These are phyloP conservation scores for Mycena metata DNA, from an alignment of 768 basidiomycete species.

Conservation along the genomic window DNA sequence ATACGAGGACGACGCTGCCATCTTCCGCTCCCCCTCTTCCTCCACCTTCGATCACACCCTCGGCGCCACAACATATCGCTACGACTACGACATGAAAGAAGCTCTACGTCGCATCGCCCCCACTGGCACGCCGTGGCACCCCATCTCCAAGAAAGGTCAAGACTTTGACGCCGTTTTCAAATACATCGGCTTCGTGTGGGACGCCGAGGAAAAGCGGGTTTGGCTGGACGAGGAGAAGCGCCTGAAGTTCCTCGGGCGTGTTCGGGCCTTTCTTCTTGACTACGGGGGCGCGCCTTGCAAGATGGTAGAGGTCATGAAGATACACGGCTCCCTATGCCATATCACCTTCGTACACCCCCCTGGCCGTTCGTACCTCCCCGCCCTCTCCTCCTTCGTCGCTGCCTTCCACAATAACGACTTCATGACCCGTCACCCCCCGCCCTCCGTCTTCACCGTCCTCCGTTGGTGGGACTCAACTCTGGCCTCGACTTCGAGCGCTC, in stretches of 20 bases:
- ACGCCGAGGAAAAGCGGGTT: not conserved
- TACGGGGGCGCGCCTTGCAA: not conserved
- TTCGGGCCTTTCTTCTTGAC: not conserved
- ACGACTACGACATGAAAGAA: not conserved
- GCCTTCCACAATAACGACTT: slow-evolving; percentile 1
- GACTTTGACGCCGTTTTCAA: not conserved
- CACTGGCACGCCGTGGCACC: slow-evolving; percentile 3
- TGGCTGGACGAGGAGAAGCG: slow-evolving; percentile 33
- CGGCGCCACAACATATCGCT: not conserved
- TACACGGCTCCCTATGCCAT: slow-evolving; percentile 27
- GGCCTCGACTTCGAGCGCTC: fast-evolving
- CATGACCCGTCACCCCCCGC: not conserved
- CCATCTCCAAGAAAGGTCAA: slow-evolving; percentile 1
- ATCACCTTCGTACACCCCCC: slow-evolving; percentile 5
- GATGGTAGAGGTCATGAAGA: slow-evolving; percentile 3
- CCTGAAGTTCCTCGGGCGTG: slow-evolving; percentile 38
- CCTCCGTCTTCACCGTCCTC: too few relatives aligned
- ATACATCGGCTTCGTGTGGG: slow-evolving; percentile 8
- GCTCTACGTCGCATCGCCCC: not conserved
- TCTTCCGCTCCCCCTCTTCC: not conserved
- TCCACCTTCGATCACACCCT: not conserved
- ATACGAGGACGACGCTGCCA: not conserved
- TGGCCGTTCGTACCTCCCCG: slow-evolving; percentile 16
- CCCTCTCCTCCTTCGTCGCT: slow-evolving; percentile 13
- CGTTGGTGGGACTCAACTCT: not conserved